Base-by-base conservation (phyloP, 495 filamentous ascomycete species). In the Penicillium chermesinum region DNA sequence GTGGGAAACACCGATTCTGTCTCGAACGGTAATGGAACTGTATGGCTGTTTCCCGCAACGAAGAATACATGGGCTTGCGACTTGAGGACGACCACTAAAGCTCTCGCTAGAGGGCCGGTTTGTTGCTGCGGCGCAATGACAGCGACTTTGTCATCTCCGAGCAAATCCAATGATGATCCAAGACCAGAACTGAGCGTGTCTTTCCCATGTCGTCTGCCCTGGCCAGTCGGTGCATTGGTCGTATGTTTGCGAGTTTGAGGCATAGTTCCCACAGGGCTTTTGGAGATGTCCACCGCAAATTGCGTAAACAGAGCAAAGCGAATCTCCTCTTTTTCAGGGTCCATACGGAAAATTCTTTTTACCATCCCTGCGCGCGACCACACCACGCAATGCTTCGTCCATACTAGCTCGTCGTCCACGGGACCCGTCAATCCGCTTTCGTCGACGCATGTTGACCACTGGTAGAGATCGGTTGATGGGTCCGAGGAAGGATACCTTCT, bases 1-100 rank as follows among this genome's bases (percentile, higher is more conserved):
- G 89, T 85, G 12, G 91, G 83, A 67, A 91, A 87, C 8, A 88
- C 89, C 40, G 78, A 81, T 57, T 96, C 88, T 30, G 96, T 85
- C 65, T 96, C 89, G 57, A 99, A 97, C 12, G 93, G 90, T 49
- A 99, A 78, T 63, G 94, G 87, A 46, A 97, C 80, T 47, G 94
- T 81, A 77, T 97, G 89, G 65, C 81, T 95, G 18, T 86, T 80
- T 3, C 90, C 90, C 14, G 84, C 76, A n/a, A 96, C 78, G 62
- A 91, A 95, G 73, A 87, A 94, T 55, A 97, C 80, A 59, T 96
- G 93, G 18, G 88, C 90, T 59, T 96, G 91, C 3, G 87, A 87
- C 64, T 90, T 93, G 48, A 99, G 79, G 53, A 96, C 85, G 33
- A 97, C 84, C 5, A 97, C 89, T 41, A 99, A 69, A 19, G 93